Base-by-base conservation (phyloP, 2,329 filamentous ascomycete genomes). In the Fusarium newnesense region DNA sequence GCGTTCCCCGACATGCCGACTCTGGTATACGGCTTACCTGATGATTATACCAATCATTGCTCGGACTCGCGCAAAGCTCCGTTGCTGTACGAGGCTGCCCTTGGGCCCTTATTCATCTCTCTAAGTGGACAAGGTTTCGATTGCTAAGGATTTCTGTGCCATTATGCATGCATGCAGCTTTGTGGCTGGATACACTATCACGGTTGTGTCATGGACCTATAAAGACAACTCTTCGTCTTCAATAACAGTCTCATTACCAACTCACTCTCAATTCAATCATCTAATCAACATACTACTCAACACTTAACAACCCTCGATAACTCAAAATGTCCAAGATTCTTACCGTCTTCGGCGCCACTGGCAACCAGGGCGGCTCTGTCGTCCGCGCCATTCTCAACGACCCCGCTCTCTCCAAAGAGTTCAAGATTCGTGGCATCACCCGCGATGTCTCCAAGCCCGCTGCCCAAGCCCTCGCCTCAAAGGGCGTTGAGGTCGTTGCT, bases 281-380 rank as follows among this genome's bases (percentile, higher is more conserved):
- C 1, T 3, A 30, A n/a, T 2, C 7, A 24, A 37, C n/a, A 32
- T 7, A 36, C 12, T 9, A 7, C 30, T 3, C 18, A 16, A 36
- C 7, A 9, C 19, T 21, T 34, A 60, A 8, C 11, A 28, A 11
- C 7, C 21, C 7, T 10, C 3, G 12, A 36, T 11, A 49, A 30
- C 44, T 7, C 30, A 64, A 39, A 53, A 72, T 82, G 80, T 83
- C 84, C 72, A 83, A 83, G 67, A 77, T 83, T 52, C 70, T 84
- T 28, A 81, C 82, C 18, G 83, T 86, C n/a, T 86, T 87, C 56
- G 85, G 85, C 32, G 84, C 84, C 59, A 87, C 86, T 6, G 86
- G 85, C 63, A 82, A 83, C 68, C 86, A 88, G 76, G 87, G 86
- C 46, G 83, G 83, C 40, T 86, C 85, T 36, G 84, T 88, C 36